phyloP scores from a whole-genome alignment of 1,284 basidiomycete genomes.

The Ceratobasidium theobromae region DNA sequence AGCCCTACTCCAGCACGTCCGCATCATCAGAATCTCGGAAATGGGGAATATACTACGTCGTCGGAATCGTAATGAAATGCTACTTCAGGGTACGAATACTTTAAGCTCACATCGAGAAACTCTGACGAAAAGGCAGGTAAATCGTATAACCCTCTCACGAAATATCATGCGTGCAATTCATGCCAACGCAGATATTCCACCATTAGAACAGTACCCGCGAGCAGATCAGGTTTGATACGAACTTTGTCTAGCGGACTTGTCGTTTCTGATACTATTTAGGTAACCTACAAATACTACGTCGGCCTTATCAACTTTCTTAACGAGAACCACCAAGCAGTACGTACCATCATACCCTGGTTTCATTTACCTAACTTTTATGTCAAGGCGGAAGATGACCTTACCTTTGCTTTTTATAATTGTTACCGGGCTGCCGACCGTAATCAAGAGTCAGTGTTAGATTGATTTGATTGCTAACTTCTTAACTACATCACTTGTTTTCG shows the following conservation, averaged over 20 bases:
- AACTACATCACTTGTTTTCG: background rate
- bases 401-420: slow-evolving; percentile 80
- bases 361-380: background rate
- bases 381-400: slow-evolving; percentile 80
- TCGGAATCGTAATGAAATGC: slow-evolving; percentile 86
- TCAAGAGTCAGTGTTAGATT: slow-evolving; percentile 65
- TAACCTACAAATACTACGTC: slow-evolving; percentile 89
- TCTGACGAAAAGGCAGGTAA: slow-evolving; percentile 57
- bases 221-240: slow-evolving; percentile 73
- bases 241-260: slow-evolving; percentile 5
- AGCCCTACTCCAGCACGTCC: slow-evolving; percentile 52
- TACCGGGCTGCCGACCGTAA: slow-evolving; percentile 67
- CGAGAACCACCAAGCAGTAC: slow-evolving; percentile 82
- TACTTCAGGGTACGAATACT: slow-evolving; percentile 80
- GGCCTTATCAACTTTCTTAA: slow-evolving; percentile 93
- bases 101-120: slow-evolving; percentile 32
- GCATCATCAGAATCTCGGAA: slow-evolving; percentile 77
- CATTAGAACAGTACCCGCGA: slow-evolving; percentile 72
- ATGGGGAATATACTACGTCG: slow-evolving; percentile 95
- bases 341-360: slow-evolving; percentile 26
- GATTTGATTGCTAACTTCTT: too few species aligned
- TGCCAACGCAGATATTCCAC: slow-evolving; percentile 82
- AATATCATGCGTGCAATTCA: slow-evolving; percentile 89
- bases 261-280: slow-evolving; percentile 49
- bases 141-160: slow-evolving; percentile 86